A percentile compares a stretch with the other conserved stretches of the same genome.
Evolutionary conservation across 2,329 filamentous ascomycete genomes (phyloP).

Genomic region (Sphaerulina vaccinii): DNA sequence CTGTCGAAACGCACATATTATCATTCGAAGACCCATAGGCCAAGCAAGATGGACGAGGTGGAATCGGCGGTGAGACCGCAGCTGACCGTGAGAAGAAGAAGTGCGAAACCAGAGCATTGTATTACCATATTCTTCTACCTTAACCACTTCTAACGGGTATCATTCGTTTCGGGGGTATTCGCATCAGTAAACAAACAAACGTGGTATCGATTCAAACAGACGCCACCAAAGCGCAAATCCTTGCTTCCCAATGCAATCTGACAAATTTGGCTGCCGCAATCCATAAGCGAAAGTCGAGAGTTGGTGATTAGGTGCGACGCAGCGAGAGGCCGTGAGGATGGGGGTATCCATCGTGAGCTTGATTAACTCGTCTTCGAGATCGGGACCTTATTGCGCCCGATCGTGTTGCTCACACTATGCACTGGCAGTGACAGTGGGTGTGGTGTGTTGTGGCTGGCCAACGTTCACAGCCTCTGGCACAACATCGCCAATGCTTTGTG

Average conservation of each 20-base stretch:
- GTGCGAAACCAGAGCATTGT: constrained; percentile 7
- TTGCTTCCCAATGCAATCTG: constrained; percentile 17
- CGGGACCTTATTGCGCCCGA: constrained; percentile 10
- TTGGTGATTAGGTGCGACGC: constrained; percentile 19
- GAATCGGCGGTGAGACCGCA: no score
- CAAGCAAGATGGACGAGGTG: no score
- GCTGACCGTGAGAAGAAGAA: no score
- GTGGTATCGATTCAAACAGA: constrained; percentile 22
- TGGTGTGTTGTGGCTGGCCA: constrained; percentile 32
- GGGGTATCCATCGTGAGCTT: not conserved
- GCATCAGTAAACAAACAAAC: constrained; percentile 15
- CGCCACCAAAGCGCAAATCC: constrained; percentile 17
- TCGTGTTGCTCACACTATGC: constrained; percentile 27
- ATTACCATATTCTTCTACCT: constrained; percentile 11
- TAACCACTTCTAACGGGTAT: constrained; percentile 14
- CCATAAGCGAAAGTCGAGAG: constrained; percentile 19
- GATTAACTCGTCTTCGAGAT: not conserved
- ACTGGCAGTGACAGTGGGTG: constrained; percentile 35
- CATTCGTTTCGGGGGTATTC: constrained; percentile 15
- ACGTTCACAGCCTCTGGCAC: constrained; percentile 33
- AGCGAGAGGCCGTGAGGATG: constrained; percentile 8
- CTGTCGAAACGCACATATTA: no score
- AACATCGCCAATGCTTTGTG: constrained; percentile 33
- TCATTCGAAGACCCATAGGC: no score
- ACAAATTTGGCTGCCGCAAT: constrained; percentile 18